Percentiles rank a stretch among this genome's conserved stretches.
Evolutionary conservation across 768 basidiomycete species (phyloP).

Genomic region (Lentinula guzmanii): DNA sequence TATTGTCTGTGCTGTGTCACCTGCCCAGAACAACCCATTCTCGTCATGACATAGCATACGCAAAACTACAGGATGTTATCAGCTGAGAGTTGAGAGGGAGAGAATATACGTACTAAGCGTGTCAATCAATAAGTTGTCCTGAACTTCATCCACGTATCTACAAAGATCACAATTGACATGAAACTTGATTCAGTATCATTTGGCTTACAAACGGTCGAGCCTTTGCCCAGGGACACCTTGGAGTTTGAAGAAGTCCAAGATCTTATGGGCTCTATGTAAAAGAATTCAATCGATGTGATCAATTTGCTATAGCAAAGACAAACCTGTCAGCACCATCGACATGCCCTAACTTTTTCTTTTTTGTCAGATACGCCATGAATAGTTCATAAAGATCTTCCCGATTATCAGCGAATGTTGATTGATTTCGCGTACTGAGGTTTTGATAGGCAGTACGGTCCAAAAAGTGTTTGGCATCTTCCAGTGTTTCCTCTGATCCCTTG

Average conservation of each 20-base stretch:
- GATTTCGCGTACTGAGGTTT: slow-evolving; percentile 41
- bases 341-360: slow-evolving; percentile 35
- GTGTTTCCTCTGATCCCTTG: slow-evolving; percentile 55
- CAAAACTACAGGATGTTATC: slow-evolving; percentile 37
- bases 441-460: slow-evolving; percentile 41
- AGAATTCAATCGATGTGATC: background rate
- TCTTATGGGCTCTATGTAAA: slow-evolving; percentile 39
- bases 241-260: slow-evolving; percentile 31
- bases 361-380: slow-evolving; percentile 45
- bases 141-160: slow-evolving; percentile 71
- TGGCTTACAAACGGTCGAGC: slow-evolving; percentile 50
- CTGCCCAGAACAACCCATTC: slow-evolving; percentile 71
- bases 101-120: slow-evolving; percentile 36
- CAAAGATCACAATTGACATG: background rate
- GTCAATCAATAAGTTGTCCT: slow-evolving; percentile 68
- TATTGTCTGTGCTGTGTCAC: slow-evolving; percentile 77
- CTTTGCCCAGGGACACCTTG: slow-evolving; percentile 31
- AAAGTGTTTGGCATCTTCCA: slow-evolving; percentile 26
- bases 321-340: slow-evolving; percentile 60
- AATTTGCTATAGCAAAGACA: background rate
- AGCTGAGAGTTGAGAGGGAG: background rate
- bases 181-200: background rate
- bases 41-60: slow-evolving; percentile 57
- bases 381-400: slow-evolving; percentile 44
- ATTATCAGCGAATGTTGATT: slow-evolving; percentile 48